A percentile compares a stretch with the other conserved stretches of the same genome.
phyloP scores from a whole-genome alignment of 768 basidiomycete species.

The Phlebiopsis gigantea region DNA sequence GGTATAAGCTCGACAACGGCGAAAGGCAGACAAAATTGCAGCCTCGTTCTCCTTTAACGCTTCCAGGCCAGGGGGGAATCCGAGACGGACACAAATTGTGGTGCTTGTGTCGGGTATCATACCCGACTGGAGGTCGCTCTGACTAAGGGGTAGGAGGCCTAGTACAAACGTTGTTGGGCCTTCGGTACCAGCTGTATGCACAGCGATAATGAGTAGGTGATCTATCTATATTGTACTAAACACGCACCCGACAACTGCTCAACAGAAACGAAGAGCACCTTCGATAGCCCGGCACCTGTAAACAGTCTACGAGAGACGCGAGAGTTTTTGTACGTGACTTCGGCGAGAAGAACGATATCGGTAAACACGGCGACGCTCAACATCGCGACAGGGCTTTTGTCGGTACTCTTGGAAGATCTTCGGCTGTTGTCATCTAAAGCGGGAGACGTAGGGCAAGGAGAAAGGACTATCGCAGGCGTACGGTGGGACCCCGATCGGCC shows the following conservation, averaged over 20 bases:
- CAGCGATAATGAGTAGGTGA: not conserved
- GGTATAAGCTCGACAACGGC: conserved; percentile 46
- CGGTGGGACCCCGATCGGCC: not conserved
- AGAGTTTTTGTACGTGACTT: not conserved
- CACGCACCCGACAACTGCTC: conserved; percentile 16
- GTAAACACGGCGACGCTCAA: conserved; percentile 54
- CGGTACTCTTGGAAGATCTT: not conserved
- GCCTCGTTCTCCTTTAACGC: conserved; percentile 7
- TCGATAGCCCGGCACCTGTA: conserved; percentile 39
- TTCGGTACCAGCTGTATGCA: not conserved
- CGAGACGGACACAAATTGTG: conserved; percentile 32
- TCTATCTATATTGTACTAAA: not conserved
- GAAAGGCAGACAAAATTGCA: conserved; percentile 44
- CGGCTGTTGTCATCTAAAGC: not conserved
- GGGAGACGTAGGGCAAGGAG: conserved; percentile 12
- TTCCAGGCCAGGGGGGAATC: conserved; percentile 21
- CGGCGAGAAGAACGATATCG: conserved; percentile 58
- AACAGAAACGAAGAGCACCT: conserved; percentile 44
- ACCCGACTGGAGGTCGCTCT: conserved; percentile 34
- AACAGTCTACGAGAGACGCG: conserved; percentile 28
- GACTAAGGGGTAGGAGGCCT: conserved; percentile 45
- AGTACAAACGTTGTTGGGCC: conserved; percentile 29
- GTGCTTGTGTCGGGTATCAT: conserved; percentile 28
- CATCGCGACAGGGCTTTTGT: not conserved
- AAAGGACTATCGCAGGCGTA: conserved; percentile 8